phyloP scores from a whole-genome alignment of 257 asterid genomes.

The Capsicum pubescens region DNA sequence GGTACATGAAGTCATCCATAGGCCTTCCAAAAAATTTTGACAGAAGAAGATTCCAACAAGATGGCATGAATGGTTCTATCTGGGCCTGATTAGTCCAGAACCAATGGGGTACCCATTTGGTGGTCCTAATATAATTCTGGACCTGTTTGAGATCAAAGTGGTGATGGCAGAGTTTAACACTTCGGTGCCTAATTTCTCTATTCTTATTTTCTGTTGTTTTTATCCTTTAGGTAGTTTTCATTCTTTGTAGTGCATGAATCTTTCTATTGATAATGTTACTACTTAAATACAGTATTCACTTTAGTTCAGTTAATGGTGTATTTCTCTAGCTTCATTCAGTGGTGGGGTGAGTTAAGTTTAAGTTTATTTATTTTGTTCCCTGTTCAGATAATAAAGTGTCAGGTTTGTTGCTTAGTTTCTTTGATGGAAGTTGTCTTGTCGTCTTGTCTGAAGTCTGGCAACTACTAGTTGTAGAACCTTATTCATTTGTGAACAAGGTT shows the following conservation, averaged over 20 bases:
- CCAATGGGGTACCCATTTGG: neutral
- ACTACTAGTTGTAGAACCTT: no score
- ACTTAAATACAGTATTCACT: neutral
- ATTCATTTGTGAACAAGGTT: no score
- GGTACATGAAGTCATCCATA: slow-evolving; percentile 11
- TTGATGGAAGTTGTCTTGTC: neutral
- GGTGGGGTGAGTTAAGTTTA: neutral
- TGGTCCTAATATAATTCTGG: neutral
- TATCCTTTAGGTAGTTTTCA: neutral
- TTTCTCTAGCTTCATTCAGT: neutral
- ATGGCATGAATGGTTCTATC: slow-evolving; percentile 14
- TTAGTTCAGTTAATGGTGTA: neutral
- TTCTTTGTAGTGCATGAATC: neutral
- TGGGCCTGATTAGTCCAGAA: slow-evolving; percentile 9
- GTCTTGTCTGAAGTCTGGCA: no score
- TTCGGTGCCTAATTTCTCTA: neutral
- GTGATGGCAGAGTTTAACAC: neutral
- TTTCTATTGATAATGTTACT: neutral
- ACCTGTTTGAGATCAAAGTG: neutral
- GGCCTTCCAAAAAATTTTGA: neutral
- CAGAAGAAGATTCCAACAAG: slow-evolving; percentile 19
- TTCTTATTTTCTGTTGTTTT: neutral
- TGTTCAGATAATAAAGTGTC: neutral
- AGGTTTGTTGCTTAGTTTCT: neutral
- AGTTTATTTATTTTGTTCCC: neutral